A percentile compares a stretch with the other conserved stretches of the same genome.
phyloP scores from a whole-genome alignment of 1,284 basidiomycete species.

The Naganishia liquefaciens region DNA sequence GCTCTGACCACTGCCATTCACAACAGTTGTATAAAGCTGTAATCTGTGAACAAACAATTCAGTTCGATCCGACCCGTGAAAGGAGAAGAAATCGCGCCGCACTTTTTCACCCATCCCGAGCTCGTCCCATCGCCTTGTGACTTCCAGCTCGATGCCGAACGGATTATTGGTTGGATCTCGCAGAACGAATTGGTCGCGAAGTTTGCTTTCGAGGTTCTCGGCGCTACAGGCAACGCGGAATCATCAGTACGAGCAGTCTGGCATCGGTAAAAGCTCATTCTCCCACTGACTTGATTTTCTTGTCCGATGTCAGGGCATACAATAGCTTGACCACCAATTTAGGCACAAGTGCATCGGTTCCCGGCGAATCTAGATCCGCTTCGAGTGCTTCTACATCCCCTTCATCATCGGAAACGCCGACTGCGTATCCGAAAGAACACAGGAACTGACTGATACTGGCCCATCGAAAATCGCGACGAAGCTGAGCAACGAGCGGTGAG shows the following conservation, averaged over 20 bases:
- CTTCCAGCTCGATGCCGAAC: slow-evolving; percentile 50
- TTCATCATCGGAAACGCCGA: slow-evolving; percentile 39
- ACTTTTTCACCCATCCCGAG: slow-evolving; percentile 57
- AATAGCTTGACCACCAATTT: slow-evolving; percentile 56
- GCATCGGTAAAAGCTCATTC: background rate
- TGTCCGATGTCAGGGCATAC: slow-evolving; percentile 57
- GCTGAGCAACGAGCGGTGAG: slow-evolving; percentile 48
- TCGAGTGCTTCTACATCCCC: slow-evolving; percentile 52
- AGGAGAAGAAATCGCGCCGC: slow-evolving; percentile 12
- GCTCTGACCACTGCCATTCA: slow-evolving; percentile 60
- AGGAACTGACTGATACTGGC: slow-evolving; percentile 53
- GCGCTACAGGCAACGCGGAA: slow-evolving; percentile 36
- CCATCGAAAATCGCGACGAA: slow-evolving; percentile 53
- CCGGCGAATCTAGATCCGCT: slow-evolving; percentile 55
- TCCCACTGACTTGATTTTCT: slow-evolving; percentile 54
- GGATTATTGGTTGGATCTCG: slow-evolving; percentile 43
- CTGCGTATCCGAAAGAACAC: slow-evolving; percentile 51
- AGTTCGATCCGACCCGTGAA: background rate
- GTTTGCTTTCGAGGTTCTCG: slow-evolving; percentile 48
- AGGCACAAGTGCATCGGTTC: slow-evolving; percentile 50
- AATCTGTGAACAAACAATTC: slow-evolving; percentile 41
- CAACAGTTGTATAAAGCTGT: slow-evolving; percentile 56
- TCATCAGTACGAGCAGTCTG: no score
- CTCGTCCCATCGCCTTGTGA: slow-evolving; percentile 54
- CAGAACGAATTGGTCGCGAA: slow-evolving; percentile 52